phyloP scores from a whole-genome alignment of 768 basidiomycete species.

The Exidia glandulosa region DNA sequence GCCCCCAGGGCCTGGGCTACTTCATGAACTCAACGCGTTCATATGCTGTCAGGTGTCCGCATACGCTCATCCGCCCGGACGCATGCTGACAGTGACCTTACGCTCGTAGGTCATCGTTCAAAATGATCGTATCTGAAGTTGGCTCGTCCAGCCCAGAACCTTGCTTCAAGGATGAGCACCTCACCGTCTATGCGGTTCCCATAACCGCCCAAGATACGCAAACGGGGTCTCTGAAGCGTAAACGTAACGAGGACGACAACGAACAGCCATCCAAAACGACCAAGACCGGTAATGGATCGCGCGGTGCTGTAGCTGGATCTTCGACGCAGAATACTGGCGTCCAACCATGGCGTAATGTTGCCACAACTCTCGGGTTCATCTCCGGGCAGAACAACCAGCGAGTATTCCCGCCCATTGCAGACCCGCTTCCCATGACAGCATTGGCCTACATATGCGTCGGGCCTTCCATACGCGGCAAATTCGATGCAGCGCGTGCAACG shows the following conservation, averaged over 20 bases:
- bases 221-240: constrained; percentile 9
- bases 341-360: background rate
- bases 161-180: constrained; percentile 49
- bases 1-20: constrained; percentile 66
- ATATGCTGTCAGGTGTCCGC: constrained; percentile 52
- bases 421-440: constrained; percentile 3
- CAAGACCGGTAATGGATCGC: background rate
- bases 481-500: constrained; percentile 54
- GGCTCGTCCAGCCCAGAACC: constrained; percentile 25
- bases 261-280: background rate
- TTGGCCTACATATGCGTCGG: constrained; percentile 33
- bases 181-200: constrained; percentile 55
- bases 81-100: background rate
- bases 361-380: constrained; percentile 4
- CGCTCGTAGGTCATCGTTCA: background rate
- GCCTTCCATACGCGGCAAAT: constrained; percentile 46
- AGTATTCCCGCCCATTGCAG: background rate
- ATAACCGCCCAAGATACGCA: constrained; percentile 14
- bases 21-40: constrained; percentile 58
- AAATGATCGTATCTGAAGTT: constrained; percentile 34
- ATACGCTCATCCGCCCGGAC: constrained; percentile 1
- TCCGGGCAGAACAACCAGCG: background rate
- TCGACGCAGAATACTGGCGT: background rate
- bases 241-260: constrained; percentile 9
- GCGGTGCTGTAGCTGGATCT: background rate